Base-by-base conservation (phyloP, 306 rosid species). In the Casuarina equisetifolia region DNA sequence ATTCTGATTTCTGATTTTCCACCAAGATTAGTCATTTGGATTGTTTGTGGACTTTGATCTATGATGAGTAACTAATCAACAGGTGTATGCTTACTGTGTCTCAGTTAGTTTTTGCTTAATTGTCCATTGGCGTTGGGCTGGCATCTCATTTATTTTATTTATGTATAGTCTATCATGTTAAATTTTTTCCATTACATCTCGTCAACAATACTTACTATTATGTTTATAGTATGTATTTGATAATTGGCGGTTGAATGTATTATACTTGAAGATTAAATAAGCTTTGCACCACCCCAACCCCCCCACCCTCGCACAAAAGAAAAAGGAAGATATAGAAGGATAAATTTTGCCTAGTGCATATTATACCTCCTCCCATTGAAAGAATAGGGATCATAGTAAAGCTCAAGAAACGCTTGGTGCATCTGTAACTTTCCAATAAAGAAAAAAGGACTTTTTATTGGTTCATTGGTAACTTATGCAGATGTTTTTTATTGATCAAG, bases 401-500 rank as follows among this genome's bases (percentile, higher is more conserved):
- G 42, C 9, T 66, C 49, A 3, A 39, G 70, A 66, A 4, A 49
- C 45, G 7, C 32, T 66, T 19, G 48, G 40, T 12, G 42, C 2
- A 8, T 8, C 1, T 66, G 70, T 16, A 66, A 66, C 49, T 15
- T 66, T 5, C 46, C 32, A 42, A 42, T 43, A 42, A 2, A 7
- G 35, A 9, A 20, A 3, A 58, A 58, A 9, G 12, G 13, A 25
- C 20, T 20, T 3, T 58, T 52, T 36, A 42, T 67, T 42, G n/a
- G 3, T 67, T 67, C 16, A 16, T 6, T 67, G 71, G 79, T 69
- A 69, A 71, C 70, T 78, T 85, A 58, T 84, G 85, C 97, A 95
- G 99, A 87, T 82, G 79, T 86, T 89, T 70, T 54, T 72, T 25
- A 89, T 95, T 74, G 93, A 92, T 80, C 93, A 89, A 85, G 80